Conservation (phyloP, 495 filamentous ascomycete species). For the Polyplosphaeria fusca region DNA sequence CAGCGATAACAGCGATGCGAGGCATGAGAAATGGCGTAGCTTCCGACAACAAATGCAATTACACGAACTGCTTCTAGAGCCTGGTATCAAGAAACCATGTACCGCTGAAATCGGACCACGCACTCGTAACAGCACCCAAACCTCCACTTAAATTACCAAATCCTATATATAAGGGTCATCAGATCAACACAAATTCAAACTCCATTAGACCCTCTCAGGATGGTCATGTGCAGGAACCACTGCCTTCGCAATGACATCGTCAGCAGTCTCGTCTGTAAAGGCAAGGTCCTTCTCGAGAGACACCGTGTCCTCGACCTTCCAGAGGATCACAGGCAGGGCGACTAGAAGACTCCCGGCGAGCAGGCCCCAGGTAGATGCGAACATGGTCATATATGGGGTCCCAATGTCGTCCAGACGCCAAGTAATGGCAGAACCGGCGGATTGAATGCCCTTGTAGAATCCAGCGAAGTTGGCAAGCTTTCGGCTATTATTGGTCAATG, state of each 20-base stretch:
- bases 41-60: no score
- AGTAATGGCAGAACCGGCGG: constrained; percentile 83
- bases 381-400: constrained; percentile 57
- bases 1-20: no score
- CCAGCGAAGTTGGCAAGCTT: constrained; percentile 91
- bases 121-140: neutral
- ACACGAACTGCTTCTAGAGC: no score
- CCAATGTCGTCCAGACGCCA: constrained; percentile 67
- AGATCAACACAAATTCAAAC: neutral
- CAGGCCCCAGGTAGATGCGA: constrained; percentile 65
- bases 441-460: constrained; percentile 97
- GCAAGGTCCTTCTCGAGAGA: constrained; percentile 73
- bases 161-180: no score
- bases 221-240: neutral
- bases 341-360: constrained; percentile 67
- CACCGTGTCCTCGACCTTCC: constrained; percentile 72
- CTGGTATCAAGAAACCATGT: no score
- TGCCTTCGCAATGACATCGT: constrained; percentile 53
- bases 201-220: constrained; percentile 23
- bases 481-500: constrained; percentile 83
- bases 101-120: no score
- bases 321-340: constrained; percentile 75
- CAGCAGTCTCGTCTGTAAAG: constrained; percentile 75
- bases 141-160: no score
- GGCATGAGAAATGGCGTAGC: no score